Conservation (phyloP, 1,284 basidiomycete genomes). For the Ceratobasidium sp. region DNA sequence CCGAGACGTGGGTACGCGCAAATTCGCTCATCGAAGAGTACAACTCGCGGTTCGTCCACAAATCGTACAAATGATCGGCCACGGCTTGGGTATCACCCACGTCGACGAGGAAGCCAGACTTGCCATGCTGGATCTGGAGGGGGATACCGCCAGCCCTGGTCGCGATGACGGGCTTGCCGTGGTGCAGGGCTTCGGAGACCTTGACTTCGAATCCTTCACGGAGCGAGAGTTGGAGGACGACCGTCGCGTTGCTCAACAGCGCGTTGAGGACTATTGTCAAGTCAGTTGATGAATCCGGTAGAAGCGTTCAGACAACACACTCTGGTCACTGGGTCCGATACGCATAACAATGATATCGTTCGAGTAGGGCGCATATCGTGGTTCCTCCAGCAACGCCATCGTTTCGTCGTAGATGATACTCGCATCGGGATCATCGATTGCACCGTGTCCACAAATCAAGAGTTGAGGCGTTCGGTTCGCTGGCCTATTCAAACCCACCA, state of each 20-base stretch:
- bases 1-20: conserved; percentile 74
- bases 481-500: neutral
- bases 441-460: conserved; percentile 85
- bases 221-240: conserved; percentile 78
- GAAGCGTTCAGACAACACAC: no score
- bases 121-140: conserved; percentile 81
- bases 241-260: conserved; percentile 75
- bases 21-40: conserved; percentile 70
- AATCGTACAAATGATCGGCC: conserved; percentile 72
- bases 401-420: conserved; percentile 51
- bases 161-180: conserved; percentile 82
- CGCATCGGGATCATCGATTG: conserved; percentile 85
- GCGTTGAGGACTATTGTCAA: conserved; percentile 84
- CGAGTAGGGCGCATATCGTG: conserved; percentile 37
- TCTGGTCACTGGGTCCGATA: conserved; percentile 78
- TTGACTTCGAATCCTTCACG: conserved; percentile 94
- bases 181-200: conserved; percentile 87
- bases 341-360: conserved; percentile 73
- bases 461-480: conserved; percentile 75
- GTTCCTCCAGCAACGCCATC: conserved; percentile 39
- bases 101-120: conserved; percentile 80
- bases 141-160: conserved; percentile 86
- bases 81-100: conserved; percentile 76
- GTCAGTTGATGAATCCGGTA: no score
- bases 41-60: conserved; percentile 73